Base-by-base conservation (phyloP, 371 early-diverging fungal genomes). In the Dipsacomyces acuminosporus region DNA sequence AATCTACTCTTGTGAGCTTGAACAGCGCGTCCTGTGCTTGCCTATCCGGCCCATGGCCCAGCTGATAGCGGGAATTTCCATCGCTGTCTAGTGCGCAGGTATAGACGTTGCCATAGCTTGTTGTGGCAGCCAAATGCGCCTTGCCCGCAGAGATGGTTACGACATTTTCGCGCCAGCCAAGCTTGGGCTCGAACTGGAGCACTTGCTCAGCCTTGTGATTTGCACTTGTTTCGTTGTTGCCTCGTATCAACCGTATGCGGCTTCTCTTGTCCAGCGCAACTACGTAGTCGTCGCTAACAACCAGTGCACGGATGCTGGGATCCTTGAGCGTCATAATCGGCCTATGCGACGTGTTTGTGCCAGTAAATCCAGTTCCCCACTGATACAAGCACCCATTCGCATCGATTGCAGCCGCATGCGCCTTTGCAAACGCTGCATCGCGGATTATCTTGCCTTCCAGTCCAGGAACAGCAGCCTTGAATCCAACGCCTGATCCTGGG, bases 401-500 rank as follows among this genome's bases (percentile, higher is more conserved):
- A 42, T 72, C 72, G 14, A 71, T 33, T 0, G 72, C 72, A 6
- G 71, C 59, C 5, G 72, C 72, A 13, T 72, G 72, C 0, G 58
- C 58, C 33, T 51, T 54, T 2, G 71, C 36, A 44, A 72, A 72
- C 0, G 64, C 67, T 8, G 56, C 71, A 14, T 59, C 42, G 36
- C 64, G 51, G 15, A 72, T 19, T 17, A 72, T 48, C 36, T 50
- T 54, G 43, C 72, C 72, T 30, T 62, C 47, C 3, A 72, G 56
- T 2, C 61, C 66, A 1, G 57, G 61, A 19, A 66, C 57, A 6
- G 61, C 48, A 2, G 54, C 49, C 38, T 38, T 56, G 17, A 56
- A 18, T 3, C 61, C 61, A 22, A 18, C 38, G 1, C 57, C 66
- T 7, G 53, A 35, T 4, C 59, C 51, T 6, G 66, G 66, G 23